phyloP scores from a whole-genome alignment of 148 eudicot species.

The Cornus controversa region DNA sequence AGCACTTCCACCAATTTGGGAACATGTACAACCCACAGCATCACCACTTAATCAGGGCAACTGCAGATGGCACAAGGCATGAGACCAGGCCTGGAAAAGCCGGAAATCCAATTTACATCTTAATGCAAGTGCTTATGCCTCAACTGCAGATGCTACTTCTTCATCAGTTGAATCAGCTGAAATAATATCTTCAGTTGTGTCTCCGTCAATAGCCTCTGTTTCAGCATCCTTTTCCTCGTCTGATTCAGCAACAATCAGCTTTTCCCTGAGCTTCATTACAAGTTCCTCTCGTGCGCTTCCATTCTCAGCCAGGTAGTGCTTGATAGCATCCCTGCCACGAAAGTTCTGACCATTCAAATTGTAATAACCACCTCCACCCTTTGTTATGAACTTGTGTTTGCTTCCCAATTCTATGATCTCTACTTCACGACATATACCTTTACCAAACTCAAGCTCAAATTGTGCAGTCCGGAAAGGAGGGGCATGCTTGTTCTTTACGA shows the following conservation, averaged over 20 bases:
- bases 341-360: conserved; percentile 39
- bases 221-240: background rate
- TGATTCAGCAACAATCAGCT: conserved; percentile 26
- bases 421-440: conserved; percentile 66
- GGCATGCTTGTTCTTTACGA: conserved; percentile 93
- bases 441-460: conserved; percentile 91
- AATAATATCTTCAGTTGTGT: conserved; percentile 36
- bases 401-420: conserved; percentile 72
- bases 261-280: conserved; percentile 49
- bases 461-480: conserved; percentile 81
- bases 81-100: background rate
- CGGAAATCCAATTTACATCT: background rate
- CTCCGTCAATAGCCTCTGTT: conserved; percentile 26
- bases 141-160: conserved; percentile 52
- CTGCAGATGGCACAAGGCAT: conserved; percentile 13
- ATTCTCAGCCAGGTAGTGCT: conserved; percentile 50
- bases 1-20: too few relatives aligned
- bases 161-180: conserved; percentile 56
- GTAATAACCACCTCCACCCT: conserved; percentile 37
- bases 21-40: background rate
- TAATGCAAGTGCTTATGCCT: conserved; percentile 29
- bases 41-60: background rate
- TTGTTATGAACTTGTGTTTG: conserved; percentile 72
- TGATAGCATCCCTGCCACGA: conserved; percentile 65
- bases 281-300: conserved; percentile 50